phyloP scores from a whole-genome alignment of 164 flowering plant genomes.

The Kalanchoe fedtschenkoi region DNA sequence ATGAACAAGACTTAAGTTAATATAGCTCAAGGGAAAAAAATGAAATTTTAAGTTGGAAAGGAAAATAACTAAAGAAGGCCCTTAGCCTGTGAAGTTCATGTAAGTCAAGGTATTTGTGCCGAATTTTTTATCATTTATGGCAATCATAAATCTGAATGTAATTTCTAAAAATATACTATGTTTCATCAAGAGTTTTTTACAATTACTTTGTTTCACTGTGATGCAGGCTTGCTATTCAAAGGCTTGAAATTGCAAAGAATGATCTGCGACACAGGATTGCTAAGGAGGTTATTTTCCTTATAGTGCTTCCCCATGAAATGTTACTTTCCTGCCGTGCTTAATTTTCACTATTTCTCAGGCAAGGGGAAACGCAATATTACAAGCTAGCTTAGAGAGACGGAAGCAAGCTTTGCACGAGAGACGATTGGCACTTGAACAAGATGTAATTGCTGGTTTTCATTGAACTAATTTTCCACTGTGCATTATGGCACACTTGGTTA shows the following conservation, averaged over 20 bases:
- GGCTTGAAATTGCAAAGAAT: constrained; percentile 88
- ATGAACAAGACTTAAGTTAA: too few species aligned
- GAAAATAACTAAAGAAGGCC: too few species aligned
- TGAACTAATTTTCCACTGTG: not conserved
- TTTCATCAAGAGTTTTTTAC: not conserved
- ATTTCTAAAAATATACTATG: not conserved
- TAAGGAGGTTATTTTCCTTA: constrained; percentile 58
- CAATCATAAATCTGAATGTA: not conserved
- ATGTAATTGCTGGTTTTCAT: constrained; percentile 36
- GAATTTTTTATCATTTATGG: too few species aligned
- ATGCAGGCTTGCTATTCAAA: constrained; percentile 87
- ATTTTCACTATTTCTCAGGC: constrained; percentile 39
- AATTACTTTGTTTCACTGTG: constrained; percentile 11
- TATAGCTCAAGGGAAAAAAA: too few species aligned
- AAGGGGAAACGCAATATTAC: constrained; percentile 89
- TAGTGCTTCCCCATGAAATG: not conserved
- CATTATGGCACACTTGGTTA: not conserved
- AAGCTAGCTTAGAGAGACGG: constrained; percentile 96
- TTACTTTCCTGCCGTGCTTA: constrained; percentile 11
- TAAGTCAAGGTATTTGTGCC: too few species aligned
- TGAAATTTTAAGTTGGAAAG: too few species aligned
- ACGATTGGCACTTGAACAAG: constrained; percentile 98
- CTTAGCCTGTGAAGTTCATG: too few species aligned
- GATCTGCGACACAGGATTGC: constrained; percentile 90
- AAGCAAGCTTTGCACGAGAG: constrained; percentile 98